Evolutionary conservation across 257 asterid genomes (phyloP).

Genomic region (Salvia splendens): DNA sequence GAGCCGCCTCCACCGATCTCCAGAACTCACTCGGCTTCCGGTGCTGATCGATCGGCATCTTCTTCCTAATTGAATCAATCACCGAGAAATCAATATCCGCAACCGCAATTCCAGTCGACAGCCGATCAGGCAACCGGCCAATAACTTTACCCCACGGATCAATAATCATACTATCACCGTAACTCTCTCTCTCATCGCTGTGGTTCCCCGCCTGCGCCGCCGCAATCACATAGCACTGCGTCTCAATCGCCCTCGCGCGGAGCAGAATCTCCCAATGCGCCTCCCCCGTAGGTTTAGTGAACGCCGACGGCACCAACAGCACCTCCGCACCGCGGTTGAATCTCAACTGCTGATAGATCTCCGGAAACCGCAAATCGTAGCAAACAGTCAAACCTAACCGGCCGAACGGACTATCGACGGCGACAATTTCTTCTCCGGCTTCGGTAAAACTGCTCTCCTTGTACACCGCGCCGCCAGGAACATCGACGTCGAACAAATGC

Average conservation of each 20-base stretch:
- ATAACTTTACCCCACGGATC: conserved; percentile 94
- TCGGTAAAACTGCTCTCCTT: conserved; percentile 93
- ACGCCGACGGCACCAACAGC: conserved; percentile 86
- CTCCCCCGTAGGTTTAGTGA: conserved; percentile 78
- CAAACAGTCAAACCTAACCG: conserved; percentile 84
- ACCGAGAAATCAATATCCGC: conserved; percentile 80
- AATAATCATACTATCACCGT: conserved; percentile 77
- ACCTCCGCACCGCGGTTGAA: conserved; percentile 81
- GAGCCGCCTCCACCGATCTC: conserved; percentile 44
- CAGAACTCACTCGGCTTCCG: conserved; percentile 76
- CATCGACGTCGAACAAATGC: conserved; percentile 93
- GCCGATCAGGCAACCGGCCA: conserved; percentile 68
- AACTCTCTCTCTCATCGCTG: conserved; percentile 76
- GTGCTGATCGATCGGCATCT: conserved; percentile 84
- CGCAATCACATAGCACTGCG: conserved; percentile 93
- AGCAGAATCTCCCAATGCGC: conserved; percentile 98
- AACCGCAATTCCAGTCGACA: conserved; percentile 76
- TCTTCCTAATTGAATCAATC: conserved; percentile 70
- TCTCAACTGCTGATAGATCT: conserved; percentile 85
- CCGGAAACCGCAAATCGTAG: conserved; percentile 94
- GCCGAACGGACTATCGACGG: conserved; percentile 80
- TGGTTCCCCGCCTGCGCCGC: conserved; percentile 95
- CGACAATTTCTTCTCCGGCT: conserved; percentile 72
- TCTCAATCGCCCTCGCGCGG: conserved; percentile 94
- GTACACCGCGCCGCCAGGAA: conserved; percentile 96